A percentile compares a stretch with the other conserved stretches of the same genome.
These are phyloP conservation scores for Kuraishia borneana DNA, from an alignment of 805 yeast genomes.

Conservation along the genomic window DNA sequence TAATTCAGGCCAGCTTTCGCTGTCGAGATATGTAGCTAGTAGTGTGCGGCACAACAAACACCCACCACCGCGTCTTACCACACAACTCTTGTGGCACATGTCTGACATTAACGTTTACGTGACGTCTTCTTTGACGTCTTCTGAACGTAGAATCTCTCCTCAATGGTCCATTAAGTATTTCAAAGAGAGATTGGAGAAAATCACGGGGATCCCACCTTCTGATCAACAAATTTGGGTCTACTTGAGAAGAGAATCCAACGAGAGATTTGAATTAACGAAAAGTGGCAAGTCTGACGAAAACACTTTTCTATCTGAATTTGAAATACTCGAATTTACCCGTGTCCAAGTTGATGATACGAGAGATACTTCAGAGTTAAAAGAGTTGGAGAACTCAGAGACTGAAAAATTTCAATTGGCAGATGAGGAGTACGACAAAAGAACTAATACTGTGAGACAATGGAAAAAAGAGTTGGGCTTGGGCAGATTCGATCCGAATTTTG, in stretches of 20 bases:
- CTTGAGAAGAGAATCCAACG: constrained; percentile 24
- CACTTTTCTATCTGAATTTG: constrained; percentile 14
- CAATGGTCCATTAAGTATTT: constrained; percentile 49
- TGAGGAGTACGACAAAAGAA: constrained; percentile 47
- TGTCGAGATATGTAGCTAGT: too few relatives aligned
- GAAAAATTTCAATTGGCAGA: constrained; percentile 38
- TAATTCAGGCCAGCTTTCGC: too few relatives aligned
- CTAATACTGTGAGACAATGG: constrained; percentile 67
- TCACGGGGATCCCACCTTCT: constrained; percentile 63
- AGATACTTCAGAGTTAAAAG: constrained; percentile 34
- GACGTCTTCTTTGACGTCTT: constrained; percentile 55
- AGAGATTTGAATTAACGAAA: constrained; percentile 15
- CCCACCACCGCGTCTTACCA: too few relatives aligned
- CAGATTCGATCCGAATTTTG: constrained; percentile 48
- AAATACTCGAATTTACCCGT: constrained; percentile 29
- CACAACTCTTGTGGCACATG: too few relatives aligned
- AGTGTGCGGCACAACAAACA: too few relatives aligned
- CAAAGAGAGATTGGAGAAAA: constrained; percentile 44
- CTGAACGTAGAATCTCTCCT: constrained; percentile 56
- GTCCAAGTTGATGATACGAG: constrained; percentile 49
- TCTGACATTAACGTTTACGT: constrained; percentile 40
- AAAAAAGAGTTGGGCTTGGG: constrained; percentile 62
- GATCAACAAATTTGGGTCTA: constrained; percentile 41
- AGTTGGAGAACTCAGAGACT: constrained; percentile 13
- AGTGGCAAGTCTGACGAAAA: constrained; percentile 6